Percentiles rank a stretch among this genome's conserved stretches.
These are phyloP conservation scores for Kernera saxatilis DNA, from an alignment of 345 rosid species.

Conservation along the genomic window DNA sequence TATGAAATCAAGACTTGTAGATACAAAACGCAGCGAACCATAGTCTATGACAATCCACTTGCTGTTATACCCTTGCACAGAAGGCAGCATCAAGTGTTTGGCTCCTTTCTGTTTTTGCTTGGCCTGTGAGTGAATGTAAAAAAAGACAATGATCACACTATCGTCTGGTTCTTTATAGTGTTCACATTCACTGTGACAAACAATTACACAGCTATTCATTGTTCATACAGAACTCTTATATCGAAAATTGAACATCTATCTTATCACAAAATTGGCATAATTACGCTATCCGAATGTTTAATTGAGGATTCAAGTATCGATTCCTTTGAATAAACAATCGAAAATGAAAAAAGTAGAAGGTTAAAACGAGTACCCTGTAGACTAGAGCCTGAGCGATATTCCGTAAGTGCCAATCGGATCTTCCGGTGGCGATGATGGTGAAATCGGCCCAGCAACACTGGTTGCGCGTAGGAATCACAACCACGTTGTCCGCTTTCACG, in stretches of 20 bases:
- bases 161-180: too few species aligned
- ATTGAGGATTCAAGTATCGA: not conserved
- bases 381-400: conserved; percentile 82
- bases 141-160: too few species aligned
- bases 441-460: conserved; percentile 65
- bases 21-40: conserved; percentile 34
- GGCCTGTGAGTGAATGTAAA: conserved; percentile 57
- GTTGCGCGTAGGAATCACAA: conserved; percentile 51
- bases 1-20: not conserved
- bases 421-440: conserved; percentile 79
- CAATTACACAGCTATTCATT: not conserved
- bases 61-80: conserved; percentile 68
- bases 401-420: conserved; percentile 86
- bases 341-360: not conserved
- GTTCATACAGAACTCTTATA: not conserved
- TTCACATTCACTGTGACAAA: not conserved
- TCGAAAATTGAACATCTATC: not conserved
- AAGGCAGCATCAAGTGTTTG: conserved; percentile 48
- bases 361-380: conserved; percentile 41
- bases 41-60: conserved; percentile 87
- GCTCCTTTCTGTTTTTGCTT: conserved; percentile 85
- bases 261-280: not conserved
- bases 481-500: conserved; percentile 74
- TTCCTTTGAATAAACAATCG: not conserved
- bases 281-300: not conserved